Conservation (phyloP, 495 filamentous ascomycete species). For the Neurospora pannonica region DNA sequence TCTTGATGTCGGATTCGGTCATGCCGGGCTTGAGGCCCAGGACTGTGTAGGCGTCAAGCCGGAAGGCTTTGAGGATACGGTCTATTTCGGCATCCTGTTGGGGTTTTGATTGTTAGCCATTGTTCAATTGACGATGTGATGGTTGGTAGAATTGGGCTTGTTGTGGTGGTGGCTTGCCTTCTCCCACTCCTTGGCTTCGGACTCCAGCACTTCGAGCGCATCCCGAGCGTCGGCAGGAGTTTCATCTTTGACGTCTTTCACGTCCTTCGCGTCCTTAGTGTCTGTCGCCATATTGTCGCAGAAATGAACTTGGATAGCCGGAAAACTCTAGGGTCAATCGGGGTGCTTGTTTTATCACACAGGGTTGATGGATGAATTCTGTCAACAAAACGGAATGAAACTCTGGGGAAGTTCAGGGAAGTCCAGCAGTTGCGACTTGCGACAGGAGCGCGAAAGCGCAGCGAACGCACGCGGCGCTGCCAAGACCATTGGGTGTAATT, state of each 20-base stretch:
- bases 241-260: conserved; percentile 11
- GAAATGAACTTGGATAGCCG: not conserved
- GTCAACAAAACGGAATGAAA: not conserved
- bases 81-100: conserved; percentile 88
- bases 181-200: conserved; percentile 79
- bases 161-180: conserved; percentile 45
- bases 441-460: not conserved
- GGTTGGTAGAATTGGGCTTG: not conserved
- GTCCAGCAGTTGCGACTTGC: not conserved
- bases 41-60: conserved; percentile 87
- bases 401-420: not conserved
- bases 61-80: conserved; percentile 83
- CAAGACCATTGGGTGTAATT: not conserved
- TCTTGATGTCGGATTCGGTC: conserved; percentile 92
- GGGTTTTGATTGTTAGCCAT: conserved; percentile 4
- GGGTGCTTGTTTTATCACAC: not conserved
- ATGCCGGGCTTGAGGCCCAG: conserved; percentile 94
- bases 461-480: not conserved
- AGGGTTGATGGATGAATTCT: not conserved
- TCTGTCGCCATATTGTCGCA: conserved; percentile 8
- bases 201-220: conserved; percentile 73
- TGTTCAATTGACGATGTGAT: not conserved
- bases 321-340: not conserved
- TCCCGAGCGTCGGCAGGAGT: conserved; percentile 37
- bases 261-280: not conserved